Evolutionary conservation across 73 alveolate genomes (phyloP).

Genomic region (Paramecium caudatum): DNA sequence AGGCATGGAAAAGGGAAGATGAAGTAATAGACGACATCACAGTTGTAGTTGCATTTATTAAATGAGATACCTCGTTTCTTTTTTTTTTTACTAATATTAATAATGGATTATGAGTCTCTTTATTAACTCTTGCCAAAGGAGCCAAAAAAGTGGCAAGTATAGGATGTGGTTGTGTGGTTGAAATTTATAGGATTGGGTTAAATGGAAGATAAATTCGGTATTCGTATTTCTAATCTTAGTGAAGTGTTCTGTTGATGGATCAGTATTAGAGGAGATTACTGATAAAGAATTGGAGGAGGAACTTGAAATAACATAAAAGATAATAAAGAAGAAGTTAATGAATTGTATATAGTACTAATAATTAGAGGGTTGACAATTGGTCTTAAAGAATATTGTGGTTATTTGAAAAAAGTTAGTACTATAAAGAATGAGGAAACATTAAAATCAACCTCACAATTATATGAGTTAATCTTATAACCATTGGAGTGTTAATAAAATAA

Average conservation of each 20-base stretch:
- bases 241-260: constrained; percentile 40
- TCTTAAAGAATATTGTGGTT: constrained; percentile 20
- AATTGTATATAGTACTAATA: constrained; percentile 52
- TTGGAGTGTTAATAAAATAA: constrained; percentile 89
- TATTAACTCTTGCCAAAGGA: constrained; percentile 53
- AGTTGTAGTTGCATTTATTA: constrained; percentile 83
- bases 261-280: constrained; percentile 36
- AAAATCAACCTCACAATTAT: not conserved
- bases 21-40: constrained; percentile 97
- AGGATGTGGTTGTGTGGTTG: constrained; percentile 56
- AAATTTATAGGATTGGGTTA: constrained; percentile 36
- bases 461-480: constrained; percentile 80
- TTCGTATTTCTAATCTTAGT: not conserved
- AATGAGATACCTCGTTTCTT: no score
- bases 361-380: constrained; percentile 44
- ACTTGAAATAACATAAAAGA: not conserved
- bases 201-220: constrained; percentile 58
- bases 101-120: constrained; percentile 71
- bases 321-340: constrained; percentile 27
- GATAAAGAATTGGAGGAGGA: constrained; percentile 48
- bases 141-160: constrained; percentile 60
- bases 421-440: no score
- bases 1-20: constrained; percentile 93
- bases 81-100: constrained; percentile 65
- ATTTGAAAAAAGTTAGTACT: constrained; percentile 5